phyloP scores from a whole-genome alignment of 2,329 filamentous ascomycete species.

The Corynespora cassiicola region DNA sequence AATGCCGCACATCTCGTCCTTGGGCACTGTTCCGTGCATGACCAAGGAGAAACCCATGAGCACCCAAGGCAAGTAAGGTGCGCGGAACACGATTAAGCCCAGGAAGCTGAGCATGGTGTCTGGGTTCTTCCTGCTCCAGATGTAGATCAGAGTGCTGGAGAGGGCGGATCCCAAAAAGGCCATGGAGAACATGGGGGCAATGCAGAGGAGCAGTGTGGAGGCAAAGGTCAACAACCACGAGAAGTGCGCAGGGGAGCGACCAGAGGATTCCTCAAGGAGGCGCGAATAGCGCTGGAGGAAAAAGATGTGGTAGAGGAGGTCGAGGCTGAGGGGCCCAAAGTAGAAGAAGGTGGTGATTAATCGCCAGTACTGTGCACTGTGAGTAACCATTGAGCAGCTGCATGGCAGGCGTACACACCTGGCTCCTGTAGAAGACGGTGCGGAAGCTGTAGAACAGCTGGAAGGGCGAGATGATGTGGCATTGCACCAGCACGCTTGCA shows the following conservation, averaged over 20 bases:
- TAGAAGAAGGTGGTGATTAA: slow-evolving; percentile 96
- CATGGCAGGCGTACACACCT: slow-evolving; percentile 64
- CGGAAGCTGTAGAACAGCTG: slow-evolving; percentile 97
- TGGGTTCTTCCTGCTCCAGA: slow-evolving; percentile 95
- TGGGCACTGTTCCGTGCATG: slow-evolving; percentile 87
- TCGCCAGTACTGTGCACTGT: slow-evolving; percentile 81
- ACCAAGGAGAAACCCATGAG: slow-evolving; percentile 90
- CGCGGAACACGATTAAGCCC: slow-evolving; percentile 87
- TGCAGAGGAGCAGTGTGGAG: slow-evolving; percentile 75
- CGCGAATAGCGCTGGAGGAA: slow-evolving; percentile 97
- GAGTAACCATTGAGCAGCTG: slow-evolving; percentile 9
- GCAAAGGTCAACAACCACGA: slow-evolving; percentile 93
- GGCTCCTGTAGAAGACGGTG: slow-evolving; percentile 87
- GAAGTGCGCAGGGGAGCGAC: slow-evolving; percentile 89
- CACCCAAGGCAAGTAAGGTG: slow-evolving; percentile 95
- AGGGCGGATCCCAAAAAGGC: slow-evolving; percentile 94
- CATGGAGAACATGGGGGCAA: slow-evolving; percentile 89
- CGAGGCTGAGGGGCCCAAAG: slow-evolving; percentile 91
- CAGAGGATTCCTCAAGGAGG: slow-evolving; percentile 93
- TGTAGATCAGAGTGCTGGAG: slow-evolving; percentile 93
- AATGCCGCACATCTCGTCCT: slow-evolving; percentile 95
- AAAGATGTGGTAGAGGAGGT: slow-evolving; percentile 97
- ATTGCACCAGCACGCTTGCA: slow-evolving; percentile 89
- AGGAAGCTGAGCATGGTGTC: slow-evolving; percentile 87
- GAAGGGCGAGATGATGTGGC: slow-evolving; percentile 88